Evolutionary conservation across 768 basidiomycete genomes (phyloP), one percentile per base, ranked within the genome.

Genomic region (Grammothele lineata): DNA sequence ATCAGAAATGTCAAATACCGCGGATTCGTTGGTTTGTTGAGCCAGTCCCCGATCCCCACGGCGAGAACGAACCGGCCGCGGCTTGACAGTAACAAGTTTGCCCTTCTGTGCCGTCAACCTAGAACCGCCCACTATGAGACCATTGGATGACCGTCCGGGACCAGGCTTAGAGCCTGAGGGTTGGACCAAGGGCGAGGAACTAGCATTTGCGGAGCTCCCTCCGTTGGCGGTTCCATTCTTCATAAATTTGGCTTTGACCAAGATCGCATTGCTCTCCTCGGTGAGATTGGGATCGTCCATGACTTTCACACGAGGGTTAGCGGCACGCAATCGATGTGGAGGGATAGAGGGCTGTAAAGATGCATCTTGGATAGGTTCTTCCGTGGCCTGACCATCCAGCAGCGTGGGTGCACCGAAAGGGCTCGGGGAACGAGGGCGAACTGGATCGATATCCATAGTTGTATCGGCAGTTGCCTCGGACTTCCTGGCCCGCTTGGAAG

Each of bases 51-150:
- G n/a, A n/a, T n/a, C n/a, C n/a, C n/a, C n/a, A n/a, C n/a, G n/a
- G n/a, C n/a, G n/a, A n/a, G n/a, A n/a, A n/a, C n/a, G n/a, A 22
- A 5, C 25, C 40, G 27, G 17, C 37, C 18, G 74, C 10, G 75
- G 75, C 56, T 75, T 79, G 47, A 79, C 62, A 4, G 71, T 75
- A 53, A 74, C 76, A 24, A 80, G 56, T 10, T 61, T 54, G 25
- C 81, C 80, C 57, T 78, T 83, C 7, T 72, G 63, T 17, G 68
- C 71, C 5, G 74, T 80, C 43, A 83, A 65, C 11, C 83, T 62
- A 14, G 83, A 82, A 38, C 63, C 71, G 45, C 66, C 73, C 19
- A 44, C 41, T 3, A 61, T 30, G 25, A 76, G 48, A 7, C 75
- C 73, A 21, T 65, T 54, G 11, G 80, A 78, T 4, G 75, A 74